Percentiles rank a stretch among this genome's conserved stretches.
Conservation (phyloP, 2,329 filamentous ascomycete species). For the Annulohypoxylon truncatum region DNA sequence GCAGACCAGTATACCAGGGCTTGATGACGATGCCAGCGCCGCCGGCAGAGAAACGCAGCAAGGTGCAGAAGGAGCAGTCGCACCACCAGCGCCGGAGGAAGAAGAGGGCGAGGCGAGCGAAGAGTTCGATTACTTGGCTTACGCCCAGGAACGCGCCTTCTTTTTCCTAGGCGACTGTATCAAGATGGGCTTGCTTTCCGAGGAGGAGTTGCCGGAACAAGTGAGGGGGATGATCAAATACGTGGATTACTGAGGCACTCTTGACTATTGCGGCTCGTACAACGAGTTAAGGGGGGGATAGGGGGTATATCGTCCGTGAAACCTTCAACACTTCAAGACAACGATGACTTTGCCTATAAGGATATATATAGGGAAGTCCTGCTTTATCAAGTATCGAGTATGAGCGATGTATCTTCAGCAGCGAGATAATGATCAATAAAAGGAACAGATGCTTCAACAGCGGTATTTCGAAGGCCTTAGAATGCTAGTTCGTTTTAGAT, state of each 20-base stretch:
- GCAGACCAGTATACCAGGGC: constrained; percentile 85
- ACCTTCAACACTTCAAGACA: not conserved
- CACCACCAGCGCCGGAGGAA: constrained; percentile 44
- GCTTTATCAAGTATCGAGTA: not conserved
- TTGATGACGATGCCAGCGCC: constrained; percentile 59
- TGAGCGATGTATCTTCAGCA: not conserved
- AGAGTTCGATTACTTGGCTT: constrained; percentile 92
- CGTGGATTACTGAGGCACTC: constrained; percentile 67
- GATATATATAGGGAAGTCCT: not conserved
- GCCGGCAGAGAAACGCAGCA: constrained; percentile 32
- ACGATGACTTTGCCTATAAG: not conserved
- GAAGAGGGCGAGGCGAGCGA: constrained; percentile 68
- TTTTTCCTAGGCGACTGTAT: constrained; percentile 97
- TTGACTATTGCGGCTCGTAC: not conserved
- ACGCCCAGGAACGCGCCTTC: constrained; percentile 88
- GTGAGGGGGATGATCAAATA: constrained; percentile 74
- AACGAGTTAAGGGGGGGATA: not conserved
- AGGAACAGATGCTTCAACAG: not conserved
- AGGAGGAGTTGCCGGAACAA: constrained; percentile 80
- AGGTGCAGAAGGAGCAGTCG: constrained; percentile 35
- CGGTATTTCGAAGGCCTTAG: not conserved
- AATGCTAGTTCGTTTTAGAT: not conserved
- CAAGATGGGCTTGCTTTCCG: constrained; percentile 76
- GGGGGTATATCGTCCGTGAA: not conserved
- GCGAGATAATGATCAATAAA: not conserved